Conservation (phyloP, 345 rosid species). For the thale cress (Arabidopsis thaliana) region DNA sequence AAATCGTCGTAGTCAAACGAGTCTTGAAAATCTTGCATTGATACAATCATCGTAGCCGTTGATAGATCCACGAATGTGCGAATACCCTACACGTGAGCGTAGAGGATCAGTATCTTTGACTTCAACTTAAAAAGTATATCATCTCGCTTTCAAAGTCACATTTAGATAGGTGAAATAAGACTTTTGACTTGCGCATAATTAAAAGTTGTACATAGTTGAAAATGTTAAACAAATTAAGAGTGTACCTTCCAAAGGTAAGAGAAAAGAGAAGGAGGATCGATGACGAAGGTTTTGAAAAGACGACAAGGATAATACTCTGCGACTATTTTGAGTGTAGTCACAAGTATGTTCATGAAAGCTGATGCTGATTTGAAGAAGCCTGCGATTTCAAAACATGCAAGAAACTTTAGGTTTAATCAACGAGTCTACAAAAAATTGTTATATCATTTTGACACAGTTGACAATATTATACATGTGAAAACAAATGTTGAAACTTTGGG, state of each 20-base stretch:
- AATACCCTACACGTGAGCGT: slow-evolving; percentile 67
- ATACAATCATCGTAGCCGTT: slow-evolving; percentile 65
- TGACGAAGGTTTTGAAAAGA: slow-evolving; percentile 80
- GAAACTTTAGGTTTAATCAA: neutral
- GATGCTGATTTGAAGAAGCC: slow-evolving; percentile 98
- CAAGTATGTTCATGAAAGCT: slow-evolving; percentile 79
- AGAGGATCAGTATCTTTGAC: slow-evolving; percentile 22
- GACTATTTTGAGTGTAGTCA: slow-evolving; percentile 81
- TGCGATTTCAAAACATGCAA: slow-evolving; percentile 42
- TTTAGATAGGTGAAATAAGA: slow-evolving; percentile 37
- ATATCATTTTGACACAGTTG: neutral
- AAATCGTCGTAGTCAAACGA: slow-evolving; percentile 72
- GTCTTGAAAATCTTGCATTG: slow-evolving; percentile 75
- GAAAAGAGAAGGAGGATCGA: slow-evolving; percentile 95
- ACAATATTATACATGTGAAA: neutral
- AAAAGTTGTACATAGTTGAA: neutral
- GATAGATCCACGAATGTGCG: slow-evolving; percentile 89
- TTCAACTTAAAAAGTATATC: neutral
- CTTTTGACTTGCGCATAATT: slow-evolving; percentile 25
- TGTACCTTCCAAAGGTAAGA: slow-evolving; percentile 94
- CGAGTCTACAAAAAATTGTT: neutral
- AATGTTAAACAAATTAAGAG: neutral
- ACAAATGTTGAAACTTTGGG: neutral
- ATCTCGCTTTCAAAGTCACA: neutral
- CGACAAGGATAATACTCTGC: slow-evolving; percentile 90